Base-by-base conservation (phyloP, 2,329 filamentous ascomycete species). In the Venturia nashicola region DNA sequence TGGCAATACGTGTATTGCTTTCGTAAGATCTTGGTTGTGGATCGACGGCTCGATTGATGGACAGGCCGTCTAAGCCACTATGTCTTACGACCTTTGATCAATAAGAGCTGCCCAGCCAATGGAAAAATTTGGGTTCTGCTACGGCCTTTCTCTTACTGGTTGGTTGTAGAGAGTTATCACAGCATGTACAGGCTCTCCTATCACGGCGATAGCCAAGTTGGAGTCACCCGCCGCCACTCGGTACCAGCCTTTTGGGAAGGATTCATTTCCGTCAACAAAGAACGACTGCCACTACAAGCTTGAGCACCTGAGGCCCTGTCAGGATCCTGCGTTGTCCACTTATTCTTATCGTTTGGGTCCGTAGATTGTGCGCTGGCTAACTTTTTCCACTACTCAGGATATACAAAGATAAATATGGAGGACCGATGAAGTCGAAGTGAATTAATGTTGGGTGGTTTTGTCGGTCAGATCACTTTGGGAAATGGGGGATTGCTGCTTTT, bases 381-480 rank as follows among this genome's bases (percentile, higher is more conserved):
- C 59, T 20, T 14, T 6, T 23, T 42, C 14, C 8, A 44, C 6
- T 61, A 43, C 69, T 72, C 40, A 96, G 91, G 92, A 97, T 97
- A 72, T 97, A 93, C 91, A 97, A 97, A 75, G 91, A 96, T 67
- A 97, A 97, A 78, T 97, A 97, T 78, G 65, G 65, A 27, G 65
- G 65, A 23, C 65, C 51, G 34, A 65, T 48, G 54, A 65, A 65
- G 40, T 44, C 43, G 46, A 51, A 51, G 20, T 51, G 46, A 51
- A 20, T 9, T 11, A 4, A 5, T 51, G 20, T 12, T 27, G 27
- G 27, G 27, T 27, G 27, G 27, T 8, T 51, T 5, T 14, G 16
- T 44, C 43, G 54, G n/a, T 42, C 18, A 9, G 27, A 36, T 27
- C 32, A n/a, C 27, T n/a, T 36, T n/a, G 9, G 8, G 32, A 20